Conservation (phyloP, 495 filamentous ascomycete genomes). For the Penicillium flavigenum region DNA sequence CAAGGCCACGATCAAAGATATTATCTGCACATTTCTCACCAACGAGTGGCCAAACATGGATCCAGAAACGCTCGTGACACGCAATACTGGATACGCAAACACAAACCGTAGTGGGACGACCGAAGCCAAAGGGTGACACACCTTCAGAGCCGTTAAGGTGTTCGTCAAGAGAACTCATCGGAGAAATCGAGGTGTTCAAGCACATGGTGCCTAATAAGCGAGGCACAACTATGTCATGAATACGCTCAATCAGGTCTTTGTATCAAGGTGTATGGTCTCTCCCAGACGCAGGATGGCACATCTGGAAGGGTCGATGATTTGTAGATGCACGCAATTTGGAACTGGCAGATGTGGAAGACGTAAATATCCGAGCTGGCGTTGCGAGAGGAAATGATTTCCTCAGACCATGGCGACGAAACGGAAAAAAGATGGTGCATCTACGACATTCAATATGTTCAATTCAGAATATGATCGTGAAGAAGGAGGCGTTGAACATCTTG, state of each 20-base stretch:
- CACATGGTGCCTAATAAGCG: constrained; percentile 27
- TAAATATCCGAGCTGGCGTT: constrained; percentile 31
- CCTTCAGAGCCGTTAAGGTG: constrained; percentile 25
- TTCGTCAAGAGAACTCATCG: constrained; percentile 25
- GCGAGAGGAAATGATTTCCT: constrained; percentile 26
- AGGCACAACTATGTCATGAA: constrained; percentile 27
- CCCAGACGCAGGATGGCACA: constrained; percentile 30
- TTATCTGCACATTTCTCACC: constrained; percentile 25
- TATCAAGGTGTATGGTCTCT: constrained; percentile 31
- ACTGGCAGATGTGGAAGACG: constrained; percentile 31
- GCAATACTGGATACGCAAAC: constrained; percentile 27
- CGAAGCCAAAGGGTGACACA: constrained; percentile 10
- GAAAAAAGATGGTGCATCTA: constrained; percentile 35
- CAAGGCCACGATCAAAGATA: constrained; percentile 23
- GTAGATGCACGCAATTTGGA: constrained; percentile 27
- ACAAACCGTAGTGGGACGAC: constrained; percentile 29
- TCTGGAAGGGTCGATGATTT: constrained; percentile 28
- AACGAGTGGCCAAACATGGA: constrained; percentile 31
- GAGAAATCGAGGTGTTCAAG: constrained; percentile 19
- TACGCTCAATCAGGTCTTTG: constrained; percentile 31
- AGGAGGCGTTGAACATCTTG: constrained; percentile 28
- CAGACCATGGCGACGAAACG: constrained; percentile 22
- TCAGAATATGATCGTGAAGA: constrained; percentile 34
- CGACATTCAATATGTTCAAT: constrained; percentile 35
- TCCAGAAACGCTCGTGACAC: constrained; percentile 24